Evolutionary conservation across 805 yeast genomes (phyloP).

Genomic region (Clavispora santaluciae): DNA sequence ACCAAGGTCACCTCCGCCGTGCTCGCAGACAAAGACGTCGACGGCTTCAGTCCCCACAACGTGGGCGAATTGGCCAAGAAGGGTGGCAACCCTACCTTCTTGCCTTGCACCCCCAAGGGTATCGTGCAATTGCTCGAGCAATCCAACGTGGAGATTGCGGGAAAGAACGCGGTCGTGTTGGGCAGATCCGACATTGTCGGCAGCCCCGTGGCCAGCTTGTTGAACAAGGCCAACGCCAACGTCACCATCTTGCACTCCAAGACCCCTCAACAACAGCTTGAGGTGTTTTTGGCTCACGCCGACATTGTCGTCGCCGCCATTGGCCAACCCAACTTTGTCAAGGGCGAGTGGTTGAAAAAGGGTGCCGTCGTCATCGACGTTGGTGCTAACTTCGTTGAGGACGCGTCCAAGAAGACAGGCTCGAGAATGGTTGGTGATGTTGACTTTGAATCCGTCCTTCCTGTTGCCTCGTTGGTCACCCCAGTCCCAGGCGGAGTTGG

Average conservation of each 20-base stretch:
- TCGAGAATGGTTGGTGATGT: slow-evolving; percentile 74
- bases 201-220: slow-evolving; percentile 67
- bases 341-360: slow-evolving; percentile 69
- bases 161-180: slow-evolving; percentile 74
- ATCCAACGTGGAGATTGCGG: slow-evolving; percentile 51
- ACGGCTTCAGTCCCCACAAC: slow-evolving; percentile 75
- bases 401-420: slow-evolving; percentile 62
- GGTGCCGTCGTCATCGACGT: slow-evolving; percentile 75
- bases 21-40: slow-evolving; percentile 66
- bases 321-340: slow-evolving; percentile 65
- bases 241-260: slow-evolving; percentile 72
- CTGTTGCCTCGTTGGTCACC: slow-evolving; percentile 61
- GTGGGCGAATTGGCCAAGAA: slow-evolving; percentile 73
- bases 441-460: slow-evolving; percentile 52
- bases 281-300: slow-evolving; percentile 49
- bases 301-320: slow-evolving; percentile 77
- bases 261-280: slow-evolving; percentile 48
- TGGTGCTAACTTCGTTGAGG: slow-evolving; percentile 74
- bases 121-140: slow-evolving; percentile 59
- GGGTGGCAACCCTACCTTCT: slow-evolving; percentile 64
- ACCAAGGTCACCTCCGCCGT: slow-evolving; percentile 64
- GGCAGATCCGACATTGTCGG: slow-evolving; percentile 89
- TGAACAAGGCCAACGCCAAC: slow-evolving; percentile 68
- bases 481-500: slow-evolving; percentile 94
- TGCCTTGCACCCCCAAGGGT: slow-evolving; percentile 86